Base-by-base conservation (phyloP, 2,329 filamentous ascomycete species). In the Penicillium hordei region DNA sequence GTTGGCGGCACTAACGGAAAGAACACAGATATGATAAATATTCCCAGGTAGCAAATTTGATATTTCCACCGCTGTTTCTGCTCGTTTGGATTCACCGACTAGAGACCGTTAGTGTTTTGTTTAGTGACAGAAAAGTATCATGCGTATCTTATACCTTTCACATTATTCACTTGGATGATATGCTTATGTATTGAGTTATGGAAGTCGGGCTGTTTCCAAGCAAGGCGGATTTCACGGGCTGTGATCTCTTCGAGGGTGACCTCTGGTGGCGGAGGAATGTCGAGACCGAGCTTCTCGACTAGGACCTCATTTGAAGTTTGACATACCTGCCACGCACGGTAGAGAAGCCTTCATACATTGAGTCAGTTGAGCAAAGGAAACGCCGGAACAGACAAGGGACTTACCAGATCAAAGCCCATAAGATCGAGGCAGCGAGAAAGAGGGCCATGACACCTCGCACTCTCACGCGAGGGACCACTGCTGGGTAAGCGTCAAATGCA, bases 21-120 rank as follows among this genome's bases (percentile, higher is more conserved):
- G 90, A 53, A 97, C 91, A 59, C 93, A 89, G 29, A 99, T 88
- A 64, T 96, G 95, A 77, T 97, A 97, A 69, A 93, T 95, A 68
- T 90, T 90, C 63, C 89, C 87, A 0, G 94, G 92, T 67, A 89
- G 88, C 8, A 99, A 81, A 39, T 93, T 91, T 33, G 89, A 92
- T 55, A 99, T 92, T 45, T 90, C 93, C 52, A 97, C 92, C n/a
- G 91, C 90, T 0, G 89, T 91, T 72, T 96, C 91, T 64, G 86
- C 84, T 66, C 87, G 86, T 62, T 86, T 87, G 44, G 93, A 91
- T 70, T 96, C 91, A 67, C 93, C 94, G 63, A 97, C 90, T 91
- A 70, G 62, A 52, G 34, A 46, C 34, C 19, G 39, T 70, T 57
- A 68, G 62, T 48, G 25, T 21, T 25, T 23, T 40, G 44, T 51